A percentile compares a stretch with the other conserved stretches of the same genome.
Evolutionary conservation across 768 basidiomycete genomes (phyloP).

Genomic region (Suillus placidus): DNA sequence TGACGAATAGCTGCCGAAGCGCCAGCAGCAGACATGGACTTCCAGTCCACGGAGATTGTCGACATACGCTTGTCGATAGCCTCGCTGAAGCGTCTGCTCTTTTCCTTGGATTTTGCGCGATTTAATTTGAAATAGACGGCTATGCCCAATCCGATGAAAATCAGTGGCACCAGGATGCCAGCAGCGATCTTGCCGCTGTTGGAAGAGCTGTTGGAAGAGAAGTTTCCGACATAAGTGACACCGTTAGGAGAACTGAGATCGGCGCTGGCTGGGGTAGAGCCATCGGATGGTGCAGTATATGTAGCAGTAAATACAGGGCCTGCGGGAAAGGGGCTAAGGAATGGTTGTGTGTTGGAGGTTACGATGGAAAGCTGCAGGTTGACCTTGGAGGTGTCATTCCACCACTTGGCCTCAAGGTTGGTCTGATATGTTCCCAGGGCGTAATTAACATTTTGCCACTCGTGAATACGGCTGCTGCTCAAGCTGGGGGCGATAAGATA

Average conservation of each 20-base stretch:
- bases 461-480: conserved; percentile 48
- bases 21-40: conserved; percentile 66
- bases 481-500: conserved; percentile 60
- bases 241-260: conserved; percentile 39
- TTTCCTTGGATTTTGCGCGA: conserved; percentile 50
- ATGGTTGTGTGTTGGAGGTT: conserved; percentile 48
- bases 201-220: conserved; percentile 37
- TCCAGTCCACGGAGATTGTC: conserved; percentile 79
- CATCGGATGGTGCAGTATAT: conserved; percentile 47
- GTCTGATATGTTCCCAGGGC: conserved; percentile 51
- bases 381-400: conserved; percentile 56
- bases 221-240: conserved; percentile 44
- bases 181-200: conserved; percentile 67
- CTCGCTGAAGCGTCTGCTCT: conserved; percentile 63
- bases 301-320: conserved; percentile 74
- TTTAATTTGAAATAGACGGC: conserved; percentile 55
- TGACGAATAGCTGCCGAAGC: conserved; percentile 74
- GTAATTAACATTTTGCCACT: conserved; percentile 57
- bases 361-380: conserved; percentile 65
- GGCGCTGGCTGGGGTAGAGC: conserved; percentile 42
- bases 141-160: conserved; percentile 51
- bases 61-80: conserved; percentile 83
- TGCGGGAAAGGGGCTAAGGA: conserved; percentile 56
- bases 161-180: conserved; percentile 60
- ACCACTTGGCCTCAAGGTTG: conserved; percentile 65